Evolutionary conservation across 106 monocot genomes (phyloP), one percentile per base, ranked within the genome.

Genomic region (Triglochin maritima): DNA sequence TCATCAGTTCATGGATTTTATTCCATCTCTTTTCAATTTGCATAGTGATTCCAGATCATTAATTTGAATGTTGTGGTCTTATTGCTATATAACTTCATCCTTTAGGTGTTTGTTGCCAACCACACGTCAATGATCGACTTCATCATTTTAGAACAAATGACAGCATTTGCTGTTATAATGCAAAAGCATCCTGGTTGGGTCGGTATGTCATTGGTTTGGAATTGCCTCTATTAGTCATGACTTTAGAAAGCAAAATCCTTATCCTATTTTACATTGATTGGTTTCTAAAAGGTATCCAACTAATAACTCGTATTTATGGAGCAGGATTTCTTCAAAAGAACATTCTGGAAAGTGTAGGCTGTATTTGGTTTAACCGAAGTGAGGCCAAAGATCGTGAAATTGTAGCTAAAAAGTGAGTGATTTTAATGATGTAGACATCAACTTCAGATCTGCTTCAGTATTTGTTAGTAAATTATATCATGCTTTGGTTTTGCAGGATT

Each of bases 111-210:
- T 80, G 90, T 95, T 79, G 95, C 90, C 66, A 95, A 95, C 71
- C 95, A 95, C 49, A 95, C 90, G 46, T 95, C 95, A 1, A 95
- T 95, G 95, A 95, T 95, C 47, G 95, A 95, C 79, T 95, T 95
- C 72, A 90, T 95, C 64, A 85, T 95, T 77, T 69, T 95, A 60
- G 95, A 95, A 73, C 95, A 95, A 58, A 95, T 90, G 85, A 85
- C 95, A 60, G 87, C 95, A 71, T 95, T 95, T 95, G 95, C 95
- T 59, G 95, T 95, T 63, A 95, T 95, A 54, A 95, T 95, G 95
- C 95, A 95, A 74, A 95, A 95, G 46, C 95, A 95, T 83, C 95
- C 95, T 76, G 95, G 95, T 73, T 90, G 95, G 95, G 95, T 95
- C 80, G 95, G 95, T 95, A 74, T 74, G 90, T n/a, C 43, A 64